A percentile compares a stretch with the other conserved stretches of the same genome.
Evolutionary conservation across 306 rosid species (phyloP).

Genomic region (Prunus armeniaca): DNA sequence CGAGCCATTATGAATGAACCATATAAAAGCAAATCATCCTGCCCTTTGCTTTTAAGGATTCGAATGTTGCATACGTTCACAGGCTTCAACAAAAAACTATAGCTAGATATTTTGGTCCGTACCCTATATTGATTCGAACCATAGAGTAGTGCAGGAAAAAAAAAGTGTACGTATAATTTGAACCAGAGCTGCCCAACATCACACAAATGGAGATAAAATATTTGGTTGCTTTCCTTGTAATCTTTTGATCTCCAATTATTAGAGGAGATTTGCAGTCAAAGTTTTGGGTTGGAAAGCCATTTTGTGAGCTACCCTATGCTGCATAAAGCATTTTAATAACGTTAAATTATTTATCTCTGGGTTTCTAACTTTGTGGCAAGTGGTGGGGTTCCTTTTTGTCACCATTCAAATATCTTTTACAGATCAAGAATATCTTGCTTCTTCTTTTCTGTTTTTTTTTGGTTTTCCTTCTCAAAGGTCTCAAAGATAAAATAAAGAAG

Average conservation of each 20-base stretch:
- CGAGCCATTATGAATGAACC: constrained; percentile 1
- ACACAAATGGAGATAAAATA: not conserved
- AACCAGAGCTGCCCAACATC: no score
- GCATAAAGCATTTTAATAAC: constrained; percentile 34
- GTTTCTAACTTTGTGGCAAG: constrained; percentile 20
- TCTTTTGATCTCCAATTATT: not conserved
- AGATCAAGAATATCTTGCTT: not conserved
- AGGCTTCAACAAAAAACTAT: not conserved
- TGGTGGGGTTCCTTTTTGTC: constrained; percentile 38
- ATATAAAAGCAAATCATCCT: constrained; percentile 6
- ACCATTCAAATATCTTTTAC: constrained; percentile 33
- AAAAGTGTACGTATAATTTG: not conserved
- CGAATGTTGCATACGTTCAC: constrained; percentile 27
- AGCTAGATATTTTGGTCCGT: not conserved
- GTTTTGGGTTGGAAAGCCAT: constrained; percentile 20
- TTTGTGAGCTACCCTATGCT: constrained; percentile 22
- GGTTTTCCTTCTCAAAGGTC: not conserved
- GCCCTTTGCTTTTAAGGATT: constrained; percentile 18
- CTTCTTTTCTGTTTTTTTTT: not conserved
- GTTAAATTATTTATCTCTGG: constrained; percentile 20
- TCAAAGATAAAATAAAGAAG: not conserved
- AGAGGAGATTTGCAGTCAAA: constrained; percentile 38
- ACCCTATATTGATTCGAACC: constrained; percentile 9
- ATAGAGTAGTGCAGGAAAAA: not conserved
- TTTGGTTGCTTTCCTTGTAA: not conserved